A percentile compares a stretch with the other conserved stretches of the same genome.
Evolutionary conservation across 2,329 filamentous ascomycete species (phyloP).

Genomic region (Cadophora sp.): DNA sequence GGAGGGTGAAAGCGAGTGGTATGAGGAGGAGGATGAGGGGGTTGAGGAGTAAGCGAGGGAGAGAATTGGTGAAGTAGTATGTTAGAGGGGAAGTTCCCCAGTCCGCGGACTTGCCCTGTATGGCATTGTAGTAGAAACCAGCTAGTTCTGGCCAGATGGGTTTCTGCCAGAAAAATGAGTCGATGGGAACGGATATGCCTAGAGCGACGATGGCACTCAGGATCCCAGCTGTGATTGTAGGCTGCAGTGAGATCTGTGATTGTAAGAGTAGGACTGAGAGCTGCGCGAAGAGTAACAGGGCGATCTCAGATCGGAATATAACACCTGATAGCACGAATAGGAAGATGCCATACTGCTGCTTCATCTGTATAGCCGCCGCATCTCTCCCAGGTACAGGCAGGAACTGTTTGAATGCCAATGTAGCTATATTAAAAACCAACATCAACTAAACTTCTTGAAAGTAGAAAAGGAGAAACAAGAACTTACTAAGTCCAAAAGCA

Average conservation of each 20-base stretch:
- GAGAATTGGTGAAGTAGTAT: constrained; percentile 82
- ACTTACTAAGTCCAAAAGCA: constrained; percentile 83
- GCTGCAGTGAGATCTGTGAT: constrained; percentile 57
- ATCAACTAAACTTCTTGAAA: constrained; percentile 1
- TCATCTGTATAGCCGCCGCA: constrained; percentile 49
- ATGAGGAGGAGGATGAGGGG: constrained; percentile 68
- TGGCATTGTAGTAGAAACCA: constrained; percentile 90
- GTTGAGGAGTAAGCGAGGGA: constrained; percentile 86
- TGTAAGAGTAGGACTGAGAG: constrained; percentile 68
- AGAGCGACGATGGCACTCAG: constrained; percentile 72
- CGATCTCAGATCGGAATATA: constrained; percentile 89
- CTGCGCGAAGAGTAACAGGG: constrained; percentile 76
- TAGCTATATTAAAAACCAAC: constrained; percentile 56
- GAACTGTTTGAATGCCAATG: constrained; percentile 59
- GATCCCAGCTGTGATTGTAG: constrained; percentile 71
- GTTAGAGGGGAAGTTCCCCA: constrained; percentile 90
- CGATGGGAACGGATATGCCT: constrained; percentile 72
- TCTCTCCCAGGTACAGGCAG: constrained; percentile 51
- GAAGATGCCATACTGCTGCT: constrained; percentile 70
- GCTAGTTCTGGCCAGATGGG: constrained; percentile 88
- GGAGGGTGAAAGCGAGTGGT: constrained; percentile 56
- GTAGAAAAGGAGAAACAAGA: background rate
- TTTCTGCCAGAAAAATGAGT: constrained; percentile 94
- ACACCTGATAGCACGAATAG: constrained; percentile 81
- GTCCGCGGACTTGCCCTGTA: constrained; percentile 80